Percentiles rank a stretch among this genome's conserved stretches.
phyloP scores from a whole-genome alignment of 2,329 filamentous ascomycete species.

The Beauveria medogensis region DNA sequence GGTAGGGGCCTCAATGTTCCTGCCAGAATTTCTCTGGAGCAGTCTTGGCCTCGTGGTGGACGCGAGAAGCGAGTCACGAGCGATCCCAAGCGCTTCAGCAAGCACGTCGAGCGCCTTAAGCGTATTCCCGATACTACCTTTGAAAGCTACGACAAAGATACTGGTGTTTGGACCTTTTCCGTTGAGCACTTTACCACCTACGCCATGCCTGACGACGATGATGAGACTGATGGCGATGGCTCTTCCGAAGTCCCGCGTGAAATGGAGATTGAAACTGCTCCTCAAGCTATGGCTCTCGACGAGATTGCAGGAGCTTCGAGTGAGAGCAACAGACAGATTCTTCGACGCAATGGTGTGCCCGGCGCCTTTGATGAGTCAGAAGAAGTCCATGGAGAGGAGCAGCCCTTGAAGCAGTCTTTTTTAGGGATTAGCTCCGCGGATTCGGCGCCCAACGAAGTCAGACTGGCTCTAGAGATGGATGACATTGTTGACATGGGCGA shows the following conservation, averaged over 20 bases:
- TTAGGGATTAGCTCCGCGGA: slow-evolving; percentile 86
- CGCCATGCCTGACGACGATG: slow-evolving; percentile 62
- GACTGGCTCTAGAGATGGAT: slow-evolving; percentile 56
- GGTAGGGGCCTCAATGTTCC: slow-evolving; percentile 91
- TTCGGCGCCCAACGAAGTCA: slow-evolving; percentile 57
- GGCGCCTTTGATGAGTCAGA: slow-evolving; percentile 69
- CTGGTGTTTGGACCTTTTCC: slow-evolving; percentile 81
- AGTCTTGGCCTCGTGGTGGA: slow-evolving; percentile 75
- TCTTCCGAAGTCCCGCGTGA: slow-evolving; percentile 17
- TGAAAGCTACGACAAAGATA: slow-evolving; percentile 67
- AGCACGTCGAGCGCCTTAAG: slow-evolving; percentile 76
- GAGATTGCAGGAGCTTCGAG: slow-evolving; percentile 19
- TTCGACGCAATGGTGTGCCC: slow-evolving; percentile 50
- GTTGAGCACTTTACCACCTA: slow-evolving; percentile 98
- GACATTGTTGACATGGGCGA: slow-evolving; percentile 49
- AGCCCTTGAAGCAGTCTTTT: slow-evolving; percentile 65
- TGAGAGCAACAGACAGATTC: slow-evolving; percentile 53
- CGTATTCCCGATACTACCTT: slow-evolving; percentile 75
- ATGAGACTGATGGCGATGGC: slow-evolving; percentile 36
- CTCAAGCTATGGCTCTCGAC: slow-evolving; percentile 18
- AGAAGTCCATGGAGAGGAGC: slow-evolving; percentile 47
- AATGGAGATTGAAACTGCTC: slow-evolving; percentile 25
- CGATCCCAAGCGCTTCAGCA: slow-evolving; percentile 60
- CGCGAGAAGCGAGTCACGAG: slow-evolving; percentile 46
- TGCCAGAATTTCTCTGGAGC: slow-evolving; percentile 77